phyloP scores from a whole-genome alignment of 768 basidiomycete species.

The Psilocybe sp. region DNA sequence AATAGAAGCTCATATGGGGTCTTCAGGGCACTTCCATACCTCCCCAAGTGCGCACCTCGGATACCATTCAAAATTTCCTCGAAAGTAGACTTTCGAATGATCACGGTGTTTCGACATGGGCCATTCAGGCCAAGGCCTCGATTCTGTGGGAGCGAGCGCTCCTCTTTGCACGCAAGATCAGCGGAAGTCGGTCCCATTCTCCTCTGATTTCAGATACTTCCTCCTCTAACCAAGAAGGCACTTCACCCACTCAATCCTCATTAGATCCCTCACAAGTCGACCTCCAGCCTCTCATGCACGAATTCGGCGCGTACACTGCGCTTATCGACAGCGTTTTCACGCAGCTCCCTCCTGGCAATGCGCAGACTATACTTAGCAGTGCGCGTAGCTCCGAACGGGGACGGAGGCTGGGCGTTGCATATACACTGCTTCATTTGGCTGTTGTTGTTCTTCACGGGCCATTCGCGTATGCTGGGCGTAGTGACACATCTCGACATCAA shows the following conservation, averaged over 20 bases:
- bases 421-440: constrained; percentile 33
- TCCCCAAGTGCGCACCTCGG: constrained; percentile 16
- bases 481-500: constrained; percentile 17
- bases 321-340: constrained; percentile 19
- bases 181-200: constrained; percentile 22
- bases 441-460: constrained; percentile 32
- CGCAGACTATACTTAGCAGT: constrained; percentile 6
- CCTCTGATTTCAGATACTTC: not conserved
- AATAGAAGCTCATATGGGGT: not conserved
- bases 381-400: constrained; percentile 12
- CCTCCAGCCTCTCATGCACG: constrained; percentile 14
- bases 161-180: constrained; percentile 22
- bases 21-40: constrained; percentile 7
- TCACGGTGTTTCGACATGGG: constrained; percentile 16
- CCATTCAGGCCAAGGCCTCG: constrained; percentile 22
- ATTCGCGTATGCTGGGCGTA: constrained; percentile 20
- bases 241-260: constrained; percentile 1
- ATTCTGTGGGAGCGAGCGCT: constrained; percentile 33
- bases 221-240: not conserved
- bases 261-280: constrained; percentile 9
- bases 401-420: constrained; percentile 27
- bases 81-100: constrained; percentile 17
- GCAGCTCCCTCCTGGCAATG: constrained; percentile 10
- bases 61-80: constrained; percentile 19
- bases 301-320: constrained; percentile 14